These are phyloP conservation scores for Elsinoe arachidis DNA, from an alignment of 2,329 filamentous ascomycete species.

Conservation along the genomic window DNA sequence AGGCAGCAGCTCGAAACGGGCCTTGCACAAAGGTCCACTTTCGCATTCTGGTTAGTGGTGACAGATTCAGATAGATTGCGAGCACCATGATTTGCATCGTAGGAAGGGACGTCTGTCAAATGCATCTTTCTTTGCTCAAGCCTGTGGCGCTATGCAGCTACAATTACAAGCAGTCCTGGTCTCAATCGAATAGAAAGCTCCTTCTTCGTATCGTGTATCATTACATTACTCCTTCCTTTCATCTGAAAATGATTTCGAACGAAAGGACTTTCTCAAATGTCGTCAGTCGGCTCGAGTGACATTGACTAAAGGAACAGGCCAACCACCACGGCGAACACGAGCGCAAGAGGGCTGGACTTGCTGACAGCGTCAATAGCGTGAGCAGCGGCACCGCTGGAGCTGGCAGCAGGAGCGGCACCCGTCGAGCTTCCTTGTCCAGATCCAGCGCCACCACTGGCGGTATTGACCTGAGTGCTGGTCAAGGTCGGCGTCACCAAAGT, in stretches of 20 bases:
- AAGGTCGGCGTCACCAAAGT: slow-evolving; percentile 22
- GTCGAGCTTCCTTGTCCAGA: slow-evolving; percentile 20
- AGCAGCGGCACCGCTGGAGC: slow-evolving; percentile 21
- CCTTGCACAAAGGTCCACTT: background rate
- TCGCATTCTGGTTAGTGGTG: background rate
- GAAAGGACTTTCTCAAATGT: too few relatives aligned
- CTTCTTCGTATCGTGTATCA: slow-evolving; percentile 6
- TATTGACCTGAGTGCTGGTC: slow-evolving; percentile 19
- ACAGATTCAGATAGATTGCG: background rate
- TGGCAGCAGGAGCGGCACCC: slow-evolving; percentile 17
- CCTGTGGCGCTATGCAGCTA: slow-evolving; percentile 3
- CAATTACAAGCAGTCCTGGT: background rate
- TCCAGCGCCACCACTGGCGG: slow-evolving; percentile 21
- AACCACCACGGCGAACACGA: slow-evolving; percentile 34
- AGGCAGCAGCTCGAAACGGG: background rate
- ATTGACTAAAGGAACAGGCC: slow-evolving; percentile 30
- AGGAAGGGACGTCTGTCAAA: background rate
- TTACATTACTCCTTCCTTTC: slow-evolving; percentile 5
- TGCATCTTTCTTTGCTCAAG: background rate
- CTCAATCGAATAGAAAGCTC: background rate
- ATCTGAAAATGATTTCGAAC: background rate
- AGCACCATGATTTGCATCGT: background rate
- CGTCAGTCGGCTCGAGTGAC: too few relatives aligned
- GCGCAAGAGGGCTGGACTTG: slow-evolving; percentile 29
- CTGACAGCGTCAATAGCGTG: slow-evolving; percentile 17